Percentiles rank a stretch among this genome's conserved stretches.
Evolutionary conservation across 768 basidiomycete species (phyloP).

Genomic region (Tylopilus vinaceipallidus): DNA sequence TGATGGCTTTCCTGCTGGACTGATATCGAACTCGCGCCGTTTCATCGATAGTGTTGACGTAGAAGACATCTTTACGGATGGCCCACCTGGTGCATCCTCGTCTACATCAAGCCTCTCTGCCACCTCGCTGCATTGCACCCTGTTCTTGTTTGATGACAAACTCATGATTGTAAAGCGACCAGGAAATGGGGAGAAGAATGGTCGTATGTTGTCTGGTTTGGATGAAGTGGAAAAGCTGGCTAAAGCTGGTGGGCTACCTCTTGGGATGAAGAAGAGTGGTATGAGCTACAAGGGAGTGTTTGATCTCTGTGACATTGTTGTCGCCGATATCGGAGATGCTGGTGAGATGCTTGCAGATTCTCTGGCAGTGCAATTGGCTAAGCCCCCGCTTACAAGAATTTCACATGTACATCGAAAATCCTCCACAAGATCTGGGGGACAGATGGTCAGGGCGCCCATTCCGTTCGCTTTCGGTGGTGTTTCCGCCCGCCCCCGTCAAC

Average conservation of each 20-base stretch:
- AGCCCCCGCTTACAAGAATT: conserved; percentile 55
- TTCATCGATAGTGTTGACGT: conserved; percentile 94
- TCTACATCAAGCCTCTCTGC: conserved; percentile 39
- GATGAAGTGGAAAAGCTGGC: conserved; percentile 76
- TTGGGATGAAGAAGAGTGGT: conserved; percentile 71
- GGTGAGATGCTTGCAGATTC: conserved; percentile 46
- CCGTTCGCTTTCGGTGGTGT: conserved; percentile 74
- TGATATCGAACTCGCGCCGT: conserved; percentile 86
- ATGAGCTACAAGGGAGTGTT: conserved; percentile 84
- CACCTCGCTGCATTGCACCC: conserved; percentile 71
- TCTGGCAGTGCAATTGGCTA: conserved; percentile 3
- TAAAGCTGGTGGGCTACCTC: conserved; percentile 59
- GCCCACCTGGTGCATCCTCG: conserved; percentile 40
- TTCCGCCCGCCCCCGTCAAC: conserved; percentile 65
- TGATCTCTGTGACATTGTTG: conserved; percentile 80
- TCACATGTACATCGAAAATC: conserved; percentile 79
- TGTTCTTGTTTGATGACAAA: conserved; percentile 95
- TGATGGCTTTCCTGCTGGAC: conserved; percentile 84
- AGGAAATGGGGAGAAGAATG: conserved; percentile 71
- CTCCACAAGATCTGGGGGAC: conserved; percentile 79
- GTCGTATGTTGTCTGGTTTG: conserved; percentile 67
- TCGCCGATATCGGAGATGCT: conserved; percentile 80
- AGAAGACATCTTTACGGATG: conserved; percentile 69
- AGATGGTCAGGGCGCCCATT: conserved; percentile 88
- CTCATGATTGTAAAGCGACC: conserved; percentile 88